Conservation (phyloP, 2,329 filamentous ascomycete genomes). For the Claviceps arundinis region DNA sequence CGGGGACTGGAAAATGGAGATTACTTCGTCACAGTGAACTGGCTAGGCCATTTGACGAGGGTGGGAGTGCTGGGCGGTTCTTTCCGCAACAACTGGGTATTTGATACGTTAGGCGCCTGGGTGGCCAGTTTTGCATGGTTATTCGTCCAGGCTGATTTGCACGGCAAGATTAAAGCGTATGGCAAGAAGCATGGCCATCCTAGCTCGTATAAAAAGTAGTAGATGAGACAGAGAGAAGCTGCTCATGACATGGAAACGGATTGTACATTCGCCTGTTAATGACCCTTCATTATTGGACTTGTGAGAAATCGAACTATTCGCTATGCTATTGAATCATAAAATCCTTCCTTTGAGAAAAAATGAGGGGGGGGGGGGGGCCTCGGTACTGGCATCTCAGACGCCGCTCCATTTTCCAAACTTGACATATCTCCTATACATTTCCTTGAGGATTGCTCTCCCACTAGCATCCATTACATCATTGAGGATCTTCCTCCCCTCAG, state of each 20-base stretch:
- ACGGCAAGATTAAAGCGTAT: slow-evolving; percentile 43
- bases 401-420: slow-evolving; percentile 53
- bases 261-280: no score
- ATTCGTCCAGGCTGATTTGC: slow-evolving; percentile 42
- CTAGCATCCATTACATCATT: slow-evolving; percentile 47
- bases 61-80: slow-evolving; percentile 42
- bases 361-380: no score
- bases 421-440: slow-evolving; percentile 45
- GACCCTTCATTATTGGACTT: neutral
- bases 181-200: slow-evolving; percentile 46
- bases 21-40: slow-evolving; percentile 64
- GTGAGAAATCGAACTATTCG: neutral
- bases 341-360: no score
- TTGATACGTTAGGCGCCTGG: slow-evolving; percentile 45
- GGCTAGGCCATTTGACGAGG: slow-evolving; percentile 60
- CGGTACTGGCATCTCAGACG: slow-evolving; percentile 22
- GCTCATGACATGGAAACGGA: no score
- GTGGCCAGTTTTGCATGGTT: slow-evolving; percentile 42
- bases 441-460: slow-evolving; percentile 44
- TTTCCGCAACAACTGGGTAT: slow-evolving; percentile 43
- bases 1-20: slow-evolving; percentile 66
- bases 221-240: neutral
- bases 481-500: slow-evolving; percentile 40
- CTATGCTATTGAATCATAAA: neutral
- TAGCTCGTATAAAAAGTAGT: slow-evolving; percentile 27